A percentile compares a stretch with the other conserved stretches of the same genome.
Conservation (phyloP, 768 basidiomycete species). For the Mycena rosella region DNA sequence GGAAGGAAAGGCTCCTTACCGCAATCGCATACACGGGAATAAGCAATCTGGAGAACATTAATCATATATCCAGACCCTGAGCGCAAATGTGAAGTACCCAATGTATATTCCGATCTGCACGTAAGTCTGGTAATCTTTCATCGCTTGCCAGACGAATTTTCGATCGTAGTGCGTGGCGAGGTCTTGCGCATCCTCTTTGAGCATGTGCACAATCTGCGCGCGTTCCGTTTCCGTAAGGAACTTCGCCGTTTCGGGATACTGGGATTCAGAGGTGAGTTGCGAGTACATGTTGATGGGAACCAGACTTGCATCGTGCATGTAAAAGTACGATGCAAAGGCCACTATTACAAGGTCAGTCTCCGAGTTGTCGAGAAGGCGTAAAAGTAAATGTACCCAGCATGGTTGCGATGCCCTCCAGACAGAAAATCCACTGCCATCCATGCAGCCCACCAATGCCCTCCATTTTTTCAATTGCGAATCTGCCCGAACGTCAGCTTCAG, state of each 20-base stretch:
- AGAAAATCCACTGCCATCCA: slow-evolving; percentile 67
- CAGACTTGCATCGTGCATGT: slow-evolving; percentile 63
- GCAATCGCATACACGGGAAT: slow-evolving; percentile 59
- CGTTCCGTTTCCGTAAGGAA: slow-evolving; percentile 65
- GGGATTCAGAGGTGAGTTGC: neutral
- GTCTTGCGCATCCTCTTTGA: slow-evolving; percentile 59
- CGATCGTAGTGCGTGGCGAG: slow-evolving; percentile 59
- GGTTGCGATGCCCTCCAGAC: slow-evolving; percentile 56
- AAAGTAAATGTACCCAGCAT: slow-evolving; percentile 18
- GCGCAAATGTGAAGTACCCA: slow-evolving; percentile 45
- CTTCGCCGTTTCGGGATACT: slow-evolving; percentile 71
- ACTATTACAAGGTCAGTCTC: slow-evolving; percentile 30
- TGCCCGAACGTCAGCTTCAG: slow-evolving; percentile 44
- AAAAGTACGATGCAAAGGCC: slow-evolving; percentile 60
- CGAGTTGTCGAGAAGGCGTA: neutral
- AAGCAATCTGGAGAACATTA: slow-evolving; percentile 47
- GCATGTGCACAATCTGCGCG: slow-evolving; percentile 51
- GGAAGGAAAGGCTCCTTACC: too few species aligned
- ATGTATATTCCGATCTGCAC: slow-evolving; percentile 56
- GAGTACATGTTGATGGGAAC: neutral
- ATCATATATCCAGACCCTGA: neutral
- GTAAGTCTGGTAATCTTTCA: slow-evolving; percentile 61
- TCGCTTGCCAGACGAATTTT: slow-evolving; percentile 62
- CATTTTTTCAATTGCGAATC: slow-evolving; percentile 61
- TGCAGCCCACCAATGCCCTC: slow-evolving; percentile 52